phyloP scores from a whole-genome alignment of 805 yeast species.

The Zygoascus ofunaensis region DNA sequence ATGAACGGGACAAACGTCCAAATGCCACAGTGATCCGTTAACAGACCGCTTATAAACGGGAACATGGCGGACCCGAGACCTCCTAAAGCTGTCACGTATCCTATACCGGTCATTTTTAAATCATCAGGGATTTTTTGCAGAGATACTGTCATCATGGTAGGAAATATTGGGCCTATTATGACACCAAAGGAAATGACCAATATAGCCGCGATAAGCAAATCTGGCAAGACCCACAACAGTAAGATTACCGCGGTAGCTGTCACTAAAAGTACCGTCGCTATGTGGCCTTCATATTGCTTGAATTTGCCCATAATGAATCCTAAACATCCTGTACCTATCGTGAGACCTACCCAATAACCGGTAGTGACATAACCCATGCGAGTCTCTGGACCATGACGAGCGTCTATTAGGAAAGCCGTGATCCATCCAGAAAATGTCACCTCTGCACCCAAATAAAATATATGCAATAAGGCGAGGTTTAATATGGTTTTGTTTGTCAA shows the following conservation, averaged over 20 bases:
- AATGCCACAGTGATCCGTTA: constrained; percentile 26
- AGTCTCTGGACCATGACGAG: constrained; percentile 41
- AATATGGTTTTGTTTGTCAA: constrained; percentile 22
- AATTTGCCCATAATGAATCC: constrained; percentile 29
- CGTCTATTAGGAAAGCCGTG: constrained; percentile 49
- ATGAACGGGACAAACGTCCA: constrained; percentile 21
- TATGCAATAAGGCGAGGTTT: constrained; percentile 43
- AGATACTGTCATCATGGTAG: constrained; percentile 60
- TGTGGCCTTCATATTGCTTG: constrained; percentile 12
- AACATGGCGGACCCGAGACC: constrained; percentile 72
- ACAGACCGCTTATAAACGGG: constrained; percentile 55
- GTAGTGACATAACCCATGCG: constrained; percentile 55
- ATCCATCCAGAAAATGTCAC: constrained; percentile 65
- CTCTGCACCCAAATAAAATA: constrained; percentile 62
- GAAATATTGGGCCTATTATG: constrained; percentile 61
- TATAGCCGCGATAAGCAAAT: constrained; percentile 37
- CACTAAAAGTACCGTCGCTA: constrained; percentile 23
- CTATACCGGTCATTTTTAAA: constrained; percentile 56
- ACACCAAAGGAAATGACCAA: constrained; percentile 44
- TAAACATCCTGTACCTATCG: constrained; percentile 50
- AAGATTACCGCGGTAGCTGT: constrained; percentile 33
- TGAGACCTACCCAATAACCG: constrained; percentile 64
- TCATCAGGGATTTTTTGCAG: constrained; percentile 51
- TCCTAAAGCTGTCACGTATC: constrained; percentile 68
- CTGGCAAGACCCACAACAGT: constrained; percentile 43